Evolutionary conservation across 2,329 filamentous ascomycete species (phyloP).

Genomic region (Pseudogymnoascus verrucosus): DNA sequence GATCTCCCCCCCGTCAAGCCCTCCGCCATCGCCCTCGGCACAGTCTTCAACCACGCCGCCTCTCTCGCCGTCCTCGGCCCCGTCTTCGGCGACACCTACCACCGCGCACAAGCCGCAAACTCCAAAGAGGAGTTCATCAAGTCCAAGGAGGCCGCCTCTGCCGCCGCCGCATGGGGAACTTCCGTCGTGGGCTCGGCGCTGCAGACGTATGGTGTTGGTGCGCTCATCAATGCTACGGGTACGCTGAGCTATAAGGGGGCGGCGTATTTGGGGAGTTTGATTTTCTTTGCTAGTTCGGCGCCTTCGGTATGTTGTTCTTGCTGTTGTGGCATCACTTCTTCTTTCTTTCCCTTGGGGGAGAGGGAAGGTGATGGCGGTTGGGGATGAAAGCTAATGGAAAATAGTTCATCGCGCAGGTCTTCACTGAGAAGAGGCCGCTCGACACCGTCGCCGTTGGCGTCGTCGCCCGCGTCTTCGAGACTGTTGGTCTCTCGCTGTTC

Average conservation of each 20-base stretch:
- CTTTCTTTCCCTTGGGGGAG: background rate
- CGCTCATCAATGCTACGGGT: conserved; percentile 87
- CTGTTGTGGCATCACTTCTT: background rate
- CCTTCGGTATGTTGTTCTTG: conserved; percentile 58
- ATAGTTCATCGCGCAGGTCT: conserved; percentile 77
- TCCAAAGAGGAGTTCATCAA: conserved; percentile 94
- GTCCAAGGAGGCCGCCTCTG: conserved; percentile 84
- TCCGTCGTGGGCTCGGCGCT: conserved; percentile 82
- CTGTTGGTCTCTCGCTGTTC: conserved; percentile 83
- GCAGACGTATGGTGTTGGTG: conserved; percentile 83
- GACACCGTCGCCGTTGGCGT: conserved; percentile 84
- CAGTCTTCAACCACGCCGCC: conserved; percentile 87
- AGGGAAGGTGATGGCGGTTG: background rate
- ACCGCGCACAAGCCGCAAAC: conserved; percentile 83
- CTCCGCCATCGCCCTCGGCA: conserved; percentile 93
- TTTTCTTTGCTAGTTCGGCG: conserved; percentile 86
- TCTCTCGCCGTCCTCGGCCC: conserved; percentile 82
- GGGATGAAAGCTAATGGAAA: conserved; percentile 8
- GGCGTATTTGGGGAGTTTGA: conserved; percentile 80
- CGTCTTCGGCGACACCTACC: conserved; percentile 90
- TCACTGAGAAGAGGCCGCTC: conserved; percentile 84
- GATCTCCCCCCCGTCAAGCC: too few relatives aligned
- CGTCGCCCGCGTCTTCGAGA: conserved; percentile 82
- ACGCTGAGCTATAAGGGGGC: conserved; percentile 96
- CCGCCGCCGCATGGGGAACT: conserved; percentile 82